Evolutionary conservation across 805 yeast species (phyloP).

Genomic region (Yarrowia sp.): DNA sequence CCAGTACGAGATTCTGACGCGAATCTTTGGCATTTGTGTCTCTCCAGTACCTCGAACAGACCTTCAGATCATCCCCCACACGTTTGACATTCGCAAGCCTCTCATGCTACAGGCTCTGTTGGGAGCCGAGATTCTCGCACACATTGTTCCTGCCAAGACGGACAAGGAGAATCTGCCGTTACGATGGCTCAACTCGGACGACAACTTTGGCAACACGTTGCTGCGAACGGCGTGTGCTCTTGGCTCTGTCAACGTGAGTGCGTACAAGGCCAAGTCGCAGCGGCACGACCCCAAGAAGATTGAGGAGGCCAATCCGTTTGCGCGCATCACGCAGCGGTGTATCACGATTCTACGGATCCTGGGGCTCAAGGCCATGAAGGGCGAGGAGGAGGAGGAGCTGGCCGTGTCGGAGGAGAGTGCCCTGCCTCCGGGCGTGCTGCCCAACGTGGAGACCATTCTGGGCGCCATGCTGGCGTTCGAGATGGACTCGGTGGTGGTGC

Average conservation of each 20-base stretch:
- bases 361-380: slow-evolving; percentile 37
- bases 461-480: slow-evolving; percentile 42
- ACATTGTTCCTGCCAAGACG: slow-evolving; percentile 36
- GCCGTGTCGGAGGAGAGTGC: background rate
- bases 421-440: slow-evolving; percentile 38
- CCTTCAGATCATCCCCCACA: slow-evolving; percentile 40
- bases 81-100: slow-evolving; percentile 43
- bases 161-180: slow-evolving; percentile 34
- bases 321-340: slow-evolving; percentile 39
- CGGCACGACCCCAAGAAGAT: slow-evolving; percentile 14
- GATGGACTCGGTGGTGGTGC: slow-evolving; percentile 41
- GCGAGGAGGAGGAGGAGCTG: slow-evolving; percentile 10
- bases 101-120: slow-evolving; percentile 41
- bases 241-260: slow-evolving; percentile 38
- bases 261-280: slow-evolving; percentile 27
- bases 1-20: slow-evolving; percentile 39
- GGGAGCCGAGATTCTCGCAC: slow-evolving; percentile 40
- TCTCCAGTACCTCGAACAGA: slow-evolving; percentile 42
- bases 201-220: slow-evolving; percentile 40
- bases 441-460: slow-evolving; percentile 41
- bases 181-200: slow-evolving; percentile 39
- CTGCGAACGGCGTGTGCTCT: slow-evolving; percentile 41
- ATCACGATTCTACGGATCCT: slow-evolving; percentile 38
- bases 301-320: slow-evolving; percentile 37
- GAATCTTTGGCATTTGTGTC: slow-evolving; percentile 39